Conservation (phyloP, 805 yeast genomes). For the Myxozyma melibiosi region DNA sequence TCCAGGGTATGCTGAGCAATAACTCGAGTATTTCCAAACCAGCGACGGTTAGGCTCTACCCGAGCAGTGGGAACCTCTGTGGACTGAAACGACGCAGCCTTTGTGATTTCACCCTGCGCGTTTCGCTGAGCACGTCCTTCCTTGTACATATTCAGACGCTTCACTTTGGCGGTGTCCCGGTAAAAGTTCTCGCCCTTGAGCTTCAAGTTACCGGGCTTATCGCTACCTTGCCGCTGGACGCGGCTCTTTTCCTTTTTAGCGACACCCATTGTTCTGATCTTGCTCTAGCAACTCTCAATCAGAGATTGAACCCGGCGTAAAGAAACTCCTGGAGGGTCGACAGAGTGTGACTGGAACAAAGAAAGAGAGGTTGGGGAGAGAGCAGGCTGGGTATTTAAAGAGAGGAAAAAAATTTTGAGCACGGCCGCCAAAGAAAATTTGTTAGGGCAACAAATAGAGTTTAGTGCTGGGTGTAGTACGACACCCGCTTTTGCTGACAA, state of each 20-base stretch:
- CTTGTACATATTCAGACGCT: slow-evolving; percentile 89
- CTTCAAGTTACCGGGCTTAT: slow-evolving; percentile 77
- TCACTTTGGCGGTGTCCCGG: slow-evolving; percentile 47
- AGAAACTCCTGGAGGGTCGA: background rate
- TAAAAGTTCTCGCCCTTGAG: slow-evolving; percentile 97
- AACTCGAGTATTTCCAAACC: slow-evolving; percentile 98
- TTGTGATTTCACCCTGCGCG: slow-evolving; percentile 80
- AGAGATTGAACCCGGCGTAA: background rate
- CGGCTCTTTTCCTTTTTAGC: slow-evolving; percentile 89
- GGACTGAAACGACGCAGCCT: slow-evolving; percentile 86
- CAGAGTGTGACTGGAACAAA: background rate
- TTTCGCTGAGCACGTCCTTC: slow-evolving; percentile 85
- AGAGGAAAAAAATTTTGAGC: slow-evolving; percentile 9
- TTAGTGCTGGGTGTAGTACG: too few relatives aligned
- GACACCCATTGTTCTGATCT: slow-evolving; percentile 67
- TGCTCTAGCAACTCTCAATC: background rate
- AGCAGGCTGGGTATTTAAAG: background rate
- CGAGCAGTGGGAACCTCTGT: slow-evolving; percentile 87
- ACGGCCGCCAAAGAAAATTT: slow-evolving; percentile 6
- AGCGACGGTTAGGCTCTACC: slow-evolving; percentile 92
- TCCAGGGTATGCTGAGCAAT: slow-evolving; percentile 94
- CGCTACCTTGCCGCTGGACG: slow-evolving; percentile 73
- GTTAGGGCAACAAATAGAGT: slow-evolving; percentile 3
- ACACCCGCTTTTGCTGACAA: too few relatives aligned
- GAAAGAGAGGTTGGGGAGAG: background rate